Base-by-base conservation (phyloP, 2,329 filamentous ascomycete genomes). In the Exophiala xenobiotica region DNA sequence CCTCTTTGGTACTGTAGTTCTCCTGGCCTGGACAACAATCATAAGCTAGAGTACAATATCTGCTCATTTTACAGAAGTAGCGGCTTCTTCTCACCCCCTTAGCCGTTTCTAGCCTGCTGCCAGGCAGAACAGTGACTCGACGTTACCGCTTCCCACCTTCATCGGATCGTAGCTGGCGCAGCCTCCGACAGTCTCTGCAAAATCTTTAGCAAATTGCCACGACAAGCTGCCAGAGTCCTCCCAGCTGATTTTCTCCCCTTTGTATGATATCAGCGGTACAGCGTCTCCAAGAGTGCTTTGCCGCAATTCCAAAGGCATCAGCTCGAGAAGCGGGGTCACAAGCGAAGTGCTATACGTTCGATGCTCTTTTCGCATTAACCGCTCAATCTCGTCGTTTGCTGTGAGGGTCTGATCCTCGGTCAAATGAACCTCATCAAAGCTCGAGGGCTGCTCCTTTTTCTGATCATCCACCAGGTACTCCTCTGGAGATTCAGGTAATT, bases 401-500 rank as follows among this genome's bases (percentile, higher is more conserved):
- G 51, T 58, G 31, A 58, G 52, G 22, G 42, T 24, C 22, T 49
- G n/a, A 19, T 42, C 51, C 9, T 38, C 39, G 11, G 39, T 31
- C 22, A 44, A 41, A 12, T 35, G 19, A 20, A 37, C 16, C 6
- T 16, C 20, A 24, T 24, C n/a, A n/a, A 20, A 8, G 7, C 20
- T 48, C 20, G 42, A 22, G 8, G 35, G 3, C 18, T 49, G 24
- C 2, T 38, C 27, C 7, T 29, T 35, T 9, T 27, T 22, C 39
- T 52, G 14, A 6, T 42, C 27, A 11, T 53, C 27, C 31, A 16
- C 51, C 14, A 46, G 22, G 40, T 43, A 82, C 61, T 83, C 91
- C 67, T 96, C 90, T 0, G 90, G 90, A 1, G 77, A 65, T 31
- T 81, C 79, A 53, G 82, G 83, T 4, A 95, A 71, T 59, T 96